phyloP scores from a whole-genome alignment of 2,329 filamentous ascomycete species.

The Didymella segeticola region DNA sequence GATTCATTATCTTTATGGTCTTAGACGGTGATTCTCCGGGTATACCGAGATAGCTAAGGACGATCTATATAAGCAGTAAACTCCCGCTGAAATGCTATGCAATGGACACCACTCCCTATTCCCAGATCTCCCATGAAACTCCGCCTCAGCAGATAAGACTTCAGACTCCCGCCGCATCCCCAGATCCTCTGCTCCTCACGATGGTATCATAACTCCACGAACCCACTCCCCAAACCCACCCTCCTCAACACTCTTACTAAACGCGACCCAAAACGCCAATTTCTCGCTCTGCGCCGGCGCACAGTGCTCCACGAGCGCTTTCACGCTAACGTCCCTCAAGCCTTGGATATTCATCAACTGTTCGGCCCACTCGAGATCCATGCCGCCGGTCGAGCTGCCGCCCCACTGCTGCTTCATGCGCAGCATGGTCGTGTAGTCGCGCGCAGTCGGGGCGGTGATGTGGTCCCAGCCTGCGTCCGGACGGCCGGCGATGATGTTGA shows the following conservation, averaged over 20 bases:
- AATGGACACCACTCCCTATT: too few species aligned
- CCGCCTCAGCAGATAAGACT: too few species aligned
- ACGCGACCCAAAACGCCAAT: constrained; percentile 65
- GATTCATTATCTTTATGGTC: too few species aligned
- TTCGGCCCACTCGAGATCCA: constrained; percentile 63
- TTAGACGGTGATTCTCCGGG: too few species aligned
- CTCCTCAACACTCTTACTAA: constrained; percentile 65
- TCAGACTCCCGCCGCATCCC: too few species aligned
- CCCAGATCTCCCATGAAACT: too few species aligned
- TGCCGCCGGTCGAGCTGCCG: constrained; percentile 24
- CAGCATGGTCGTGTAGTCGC: constrained; percentile 35
- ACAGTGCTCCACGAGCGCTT: constrained; percentile 62
- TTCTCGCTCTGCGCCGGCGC: constrained; percentile 60
- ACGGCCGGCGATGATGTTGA: constrained; percentile 64
- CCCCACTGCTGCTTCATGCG: constrained; percentile 39
- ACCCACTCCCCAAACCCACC: constrained; percentile 63
- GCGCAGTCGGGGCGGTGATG: constrained; percentile 38
- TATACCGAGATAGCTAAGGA: too few species aligned
- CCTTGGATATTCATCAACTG: constrained; percentile 61
- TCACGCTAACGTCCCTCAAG: constrained; percentile 59
- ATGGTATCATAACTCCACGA: constrained; percentile 48
- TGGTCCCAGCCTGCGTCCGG: constrained; percentile 59
- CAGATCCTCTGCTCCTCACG: too few species aligned
- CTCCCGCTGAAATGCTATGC: too few species aligned
- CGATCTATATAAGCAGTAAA: too few species aligned